Base-by-base conservation (phyloP, 1,284 basidiomycete genomes). In the Ganoderma boninense region DNA sequence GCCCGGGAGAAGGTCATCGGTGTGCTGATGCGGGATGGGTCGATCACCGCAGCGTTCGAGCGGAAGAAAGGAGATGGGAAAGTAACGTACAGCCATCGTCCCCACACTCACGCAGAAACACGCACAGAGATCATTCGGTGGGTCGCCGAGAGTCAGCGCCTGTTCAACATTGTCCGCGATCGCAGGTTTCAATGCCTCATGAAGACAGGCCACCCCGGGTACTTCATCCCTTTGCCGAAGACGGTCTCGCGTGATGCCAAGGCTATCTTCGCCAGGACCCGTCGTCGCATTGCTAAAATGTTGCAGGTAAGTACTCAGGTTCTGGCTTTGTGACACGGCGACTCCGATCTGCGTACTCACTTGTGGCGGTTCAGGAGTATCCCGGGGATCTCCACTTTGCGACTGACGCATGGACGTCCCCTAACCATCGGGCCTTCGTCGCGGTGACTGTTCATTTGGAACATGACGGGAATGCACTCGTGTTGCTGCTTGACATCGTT, bases 401-500 rank as follows among this genome's bases (percentile, higher is more conserved):
- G 0, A 70, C 71, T 0, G 69, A 72, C 29, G 44, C 64, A 1
- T 72, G 71, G 71, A 72, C 68, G 5, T 69, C 71, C 4, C 71
- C 66, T 0, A 72, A 72, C 35, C 71, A 72, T 23, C 64, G 62
- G 2, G 56, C 66, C 10, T 67, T 70, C 20, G 61, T 70, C 0
- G 71, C 64, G 2, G 42, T 72, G 7, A 70, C 68, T 0, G 66
- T 68, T 0, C 71, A 72, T n/a, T 60, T 70, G 0, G 66, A 69
- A 23, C 8, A 54, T 7, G 13, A 67, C 0, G 73, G 73, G 23
- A 13, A 74, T 26, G 59, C 68, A 1, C 23, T 72, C 77, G 10
- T 78, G 77, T 13, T 72, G 20, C 56, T 66, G 1, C 69, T 72
- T 0, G 68, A 69, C 69, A 46, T 82, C 40, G 69, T 82, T 42